phyloP scores from a whole-genome alignment of 2,329 filamentous ascomycete species.

The Claviceps pazoutovae region DNA sequence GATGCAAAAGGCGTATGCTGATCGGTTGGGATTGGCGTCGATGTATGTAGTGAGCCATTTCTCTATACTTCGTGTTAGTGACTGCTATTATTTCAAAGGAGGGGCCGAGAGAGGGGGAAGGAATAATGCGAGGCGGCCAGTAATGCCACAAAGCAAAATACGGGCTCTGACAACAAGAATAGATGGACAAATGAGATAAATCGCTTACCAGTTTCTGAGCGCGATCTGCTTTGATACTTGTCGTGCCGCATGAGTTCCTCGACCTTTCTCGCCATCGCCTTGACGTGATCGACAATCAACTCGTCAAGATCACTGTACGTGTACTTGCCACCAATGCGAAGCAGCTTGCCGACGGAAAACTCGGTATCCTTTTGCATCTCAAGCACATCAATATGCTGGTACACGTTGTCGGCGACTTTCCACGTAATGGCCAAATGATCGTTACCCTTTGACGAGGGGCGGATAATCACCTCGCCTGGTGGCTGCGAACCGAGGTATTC shows the following conservation, averaged over 20 bases:
- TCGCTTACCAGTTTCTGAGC: slow-evolving; percentile 67
- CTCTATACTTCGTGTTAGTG: slow-evolving; percentile 37
- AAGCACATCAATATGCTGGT: slow-evolving; percentile 92
- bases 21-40: slow-evolving; percentile 86
- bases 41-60: slow-evolving; percentile 94
- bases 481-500: slow-evolving; percentile 81
- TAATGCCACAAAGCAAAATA: no score
- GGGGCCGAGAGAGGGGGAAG: not conserved
- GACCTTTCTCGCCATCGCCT: slow-evolving; percentile 95
- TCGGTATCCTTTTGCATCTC: slow-evolving; percentile 96
- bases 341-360: slow-evolving; percentile 75
- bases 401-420: slow-evolving; percentile 95
- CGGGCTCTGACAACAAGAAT: no score
- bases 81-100: slow-evolving; percentile 22
- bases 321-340: slow-evolving; percentile 78
- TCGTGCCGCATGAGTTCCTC: slow-evolving; percentile 91
- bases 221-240: slow-evolving; percentile 76
- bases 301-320: slow-evolving; percentile 95
- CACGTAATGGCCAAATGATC: slow-evolving; percentile 94
- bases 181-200: not conserved
- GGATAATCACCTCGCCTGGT: slow-evolving; percentile 82
- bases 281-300: slow-evolving; percentile 90
- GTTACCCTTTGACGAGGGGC: slow-evolving; percentile 85
- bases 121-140: not conserved
- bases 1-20: slow-evolving; percentile 90